phyloP scores from a whole-genome alignment of 2,329 filamentous ascomycete genomes.

The Beauveria scarabaeidicola region DNA sequence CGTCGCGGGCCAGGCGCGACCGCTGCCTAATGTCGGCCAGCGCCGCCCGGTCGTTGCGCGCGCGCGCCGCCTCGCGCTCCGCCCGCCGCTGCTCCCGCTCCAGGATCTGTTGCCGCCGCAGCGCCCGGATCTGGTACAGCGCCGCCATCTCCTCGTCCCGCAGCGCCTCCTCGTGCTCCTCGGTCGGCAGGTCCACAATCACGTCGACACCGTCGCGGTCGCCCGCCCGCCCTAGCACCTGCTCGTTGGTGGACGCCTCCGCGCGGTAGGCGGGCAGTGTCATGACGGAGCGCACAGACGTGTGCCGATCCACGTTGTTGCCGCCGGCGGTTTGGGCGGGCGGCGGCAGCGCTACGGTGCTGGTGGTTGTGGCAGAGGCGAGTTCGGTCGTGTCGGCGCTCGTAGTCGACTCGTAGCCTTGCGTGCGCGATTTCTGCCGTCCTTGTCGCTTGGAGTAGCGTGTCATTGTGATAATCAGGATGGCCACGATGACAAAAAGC shows the following conservation, averaged over 20 bases:
- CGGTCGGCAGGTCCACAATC: constrained; percentile 76
- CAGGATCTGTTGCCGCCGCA: constrained; percentile 64
- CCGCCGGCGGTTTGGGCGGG: background rate
- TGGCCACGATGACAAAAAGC: background rate
- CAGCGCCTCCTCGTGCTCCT: constrained; percentile 67
- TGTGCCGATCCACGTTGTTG: constrained; percentile 62
- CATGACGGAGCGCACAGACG: constrained; percentile 86
- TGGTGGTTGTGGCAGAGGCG: background rate
- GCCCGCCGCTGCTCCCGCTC: constrained; percentile 71
- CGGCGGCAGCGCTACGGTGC: background rate
- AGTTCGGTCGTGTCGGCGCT: constrained; percentile 1
- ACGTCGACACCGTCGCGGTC: constrained; percentile 87
- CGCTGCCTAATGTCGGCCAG: constrained; percentile 58
- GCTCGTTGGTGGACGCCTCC: constrained; percentile 65
- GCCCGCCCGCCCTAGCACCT: constrained; percentile 78
- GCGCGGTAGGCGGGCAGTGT: constrained; percentile 80
- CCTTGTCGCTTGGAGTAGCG: background rate
- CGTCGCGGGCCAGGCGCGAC: constrained; percentile 36
- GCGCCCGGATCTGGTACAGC: constrained; percentile 78
- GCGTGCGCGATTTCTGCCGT: background rate
- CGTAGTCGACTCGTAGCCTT: constrained; percentile 6
- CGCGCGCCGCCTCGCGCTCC: constrained; percentile 62
- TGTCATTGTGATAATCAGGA: background rate
- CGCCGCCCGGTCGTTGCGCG: constrained; percentile 58
- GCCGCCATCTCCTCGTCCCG: constrained; percentile 89